Evolutionary conservation across 768 basidiomycete species (phyloP), one percentile per base, ranked within the genome.

Genomic region (Mycena chlorophos): DNA sequence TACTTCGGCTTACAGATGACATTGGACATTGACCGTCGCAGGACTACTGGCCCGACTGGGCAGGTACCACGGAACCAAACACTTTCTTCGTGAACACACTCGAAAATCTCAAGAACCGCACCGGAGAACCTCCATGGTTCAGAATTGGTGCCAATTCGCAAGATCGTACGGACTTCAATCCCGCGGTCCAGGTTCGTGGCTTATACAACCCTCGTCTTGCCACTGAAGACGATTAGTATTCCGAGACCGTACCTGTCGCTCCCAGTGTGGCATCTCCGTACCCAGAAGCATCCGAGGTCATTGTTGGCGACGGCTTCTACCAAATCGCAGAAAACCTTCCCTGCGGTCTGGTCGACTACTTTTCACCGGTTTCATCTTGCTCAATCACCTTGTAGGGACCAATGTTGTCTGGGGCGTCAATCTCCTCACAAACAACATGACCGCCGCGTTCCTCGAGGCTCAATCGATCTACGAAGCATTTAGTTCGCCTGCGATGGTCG

Each of bases 21-120:
- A 53, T 10, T 46, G 20, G 3, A 30, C 16, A 2, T 19, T 14
- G 20, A 38, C n/a, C 14, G 38, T 17, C 20, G 20, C 72, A 78
- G 61, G 78, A 81, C 56, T 59, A 71, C 49, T 80, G 77, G 80
- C 61, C 66, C 4, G 80, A 80, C 52, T 82, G 79, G 79, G 63
- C 66, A 5, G 80, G 80, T 12, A 55, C 49, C 37, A 67, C 65
- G 12, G 54, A 67, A 1, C 65, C 57, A 19, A 79, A 81, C 61
- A 49, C 65, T 19, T 80, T 76, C 66, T 72, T 76, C 40, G 62
- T 67, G 64, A 75, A 73, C 49, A 71, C 72, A 28, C 69, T 81
- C 31, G 53, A 68, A 17, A 76, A 76, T 58, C 61, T 76, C 50
- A 74, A 70, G 29, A 48, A 64, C 19, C 71, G 78, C n/a, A 72